phyloP scores from a whole-genome alignment of 139 green algal species.

The Penium margaritaceum region DNA sequence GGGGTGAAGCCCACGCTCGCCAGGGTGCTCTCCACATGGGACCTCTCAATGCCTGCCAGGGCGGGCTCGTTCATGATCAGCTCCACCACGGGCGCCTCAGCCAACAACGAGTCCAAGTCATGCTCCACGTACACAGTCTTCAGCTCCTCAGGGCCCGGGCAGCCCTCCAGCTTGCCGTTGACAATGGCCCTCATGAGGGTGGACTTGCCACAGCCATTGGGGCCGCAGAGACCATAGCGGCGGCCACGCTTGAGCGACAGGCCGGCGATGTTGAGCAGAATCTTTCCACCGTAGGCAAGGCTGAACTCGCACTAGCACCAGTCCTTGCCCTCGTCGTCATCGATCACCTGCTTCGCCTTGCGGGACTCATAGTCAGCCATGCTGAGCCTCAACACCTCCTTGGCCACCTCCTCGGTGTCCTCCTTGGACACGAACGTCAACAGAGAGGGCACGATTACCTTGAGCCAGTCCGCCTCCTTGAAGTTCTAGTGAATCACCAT shows the following conservation, averaged over 20 bases:
- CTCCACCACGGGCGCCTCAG: conserved; percentile 43
- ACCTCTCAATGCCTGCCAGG: conserved; percentile 3
- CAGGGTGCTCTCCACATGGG: conserved; percentile 49
- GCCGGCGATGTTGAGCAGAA: conserved; percentile 54
- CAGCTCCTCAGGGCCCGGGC: conserved; percentile 39
- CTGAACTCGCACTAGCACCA: conserved; percentile 52
- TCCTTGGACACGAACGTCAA: conserved; percentile 15
- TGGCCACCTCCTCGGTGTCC: conserved; percentile 9
- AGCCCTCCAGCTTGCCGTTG: conserved; percentile 53
- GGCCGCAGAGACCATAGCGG: conserved; percentile 50
- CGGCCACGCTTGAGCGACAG: conserved; percentile 48
- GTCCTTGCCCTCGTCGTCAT: conserved; percentile 44
- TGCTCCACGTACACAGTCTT: conserved; percentile 51
- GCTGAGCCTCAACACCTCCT: conserved; percentile 21
- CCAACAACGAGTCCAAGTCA: conserved; percentile 42
- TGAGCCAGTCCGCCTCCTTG: conserved; percentile 32
- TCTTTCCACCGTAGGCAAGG: conserved; percentile 53
- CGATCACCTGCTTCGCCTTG: conserved; percentile 38
- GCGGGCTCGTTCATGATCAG: conserved; percentile 44
- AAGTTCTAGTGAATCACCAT: conserved; percentile 28
- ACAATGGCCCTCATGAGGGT: conserved; percentile 53
- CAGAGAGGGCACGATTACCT: conserved; percentile 24
- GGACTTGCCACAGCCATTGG: conserved; percentile 52
- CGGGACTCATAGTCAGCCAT: conserved; percentile 27
- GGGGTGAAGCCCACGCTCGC: conserved; percentile 69